Evolutionary conservation across 805 yeast species (phyloP).

Genomic region (Metschnikowia sp.): DNA sequence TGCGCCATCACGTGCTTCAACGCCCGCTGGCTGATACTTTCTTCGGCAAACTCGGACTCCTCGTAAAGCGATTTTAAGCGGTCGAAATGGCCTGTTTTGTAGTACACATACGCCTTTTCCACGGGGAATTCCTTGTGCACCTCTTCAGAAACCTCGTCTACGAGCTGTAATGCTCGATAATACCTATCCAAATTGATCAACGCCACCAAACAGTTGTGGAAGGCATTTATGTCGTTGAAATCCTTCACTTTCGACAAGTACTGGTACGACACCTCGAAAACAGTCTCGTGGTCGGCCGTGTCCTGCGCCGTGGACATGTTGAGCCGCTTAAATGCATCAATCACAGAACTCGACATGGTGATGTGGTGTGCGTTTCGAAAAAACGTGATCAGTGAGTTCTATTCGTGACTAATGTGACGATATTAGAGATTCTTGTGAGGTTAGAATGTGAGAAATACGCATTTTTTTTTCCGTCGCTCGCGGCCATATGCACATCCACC

Average conservation of each 20-base stretch:
- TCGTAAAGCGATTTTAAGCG: slow-evolving; percentile 19
- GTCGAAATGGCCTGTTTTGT: slow-evolving; percentile 49
- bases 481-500: slow-evolving; percentile 9
- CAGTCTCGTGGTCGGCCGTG: slow-evolving; percentile 30
- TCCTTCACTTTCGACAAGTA: slow-evolving; percentile 37
- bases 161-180: slow-evolving; percentile 42
- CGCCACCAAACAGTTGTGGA: slow-evolving; percentile 49
- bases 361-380: not conserved
- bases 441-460: not conserved
- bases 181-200: slow-evolving; percentile 59
- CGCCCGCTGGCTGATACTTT: slow-evolving; percentile 28
- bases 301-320: slow-evolving; percentile 28
- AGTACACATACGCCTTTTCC: slow-evolving; percentile 58
- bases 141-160: slow-evolving; percentile 39
- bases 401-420: not conserved
- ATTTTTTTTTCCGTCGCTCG: slow-evolving; percentile 5
- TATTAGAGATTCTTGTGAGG: not conserved
- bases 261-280: slow-evolving; percentile 39
- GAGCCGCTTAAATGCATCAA: slow-evolving; percentile 40
- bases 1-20: slow-evolving; percentile 53
- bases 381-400: not conserved
- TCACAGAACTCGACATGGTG: slow-evolving; percentile 36
- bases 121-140: slow-evolving; percentile 36
- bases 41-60: slow-evolving; percentile 4
- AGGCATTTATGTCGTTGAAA: slow-evolving; percentile 34